A percentile compares a stretch with the other conserved stretches of the same genome.
Evolutionary conservation across 257 asterid genomes (phyloP).

Genomic region (Fraxinus americana): DNA sequence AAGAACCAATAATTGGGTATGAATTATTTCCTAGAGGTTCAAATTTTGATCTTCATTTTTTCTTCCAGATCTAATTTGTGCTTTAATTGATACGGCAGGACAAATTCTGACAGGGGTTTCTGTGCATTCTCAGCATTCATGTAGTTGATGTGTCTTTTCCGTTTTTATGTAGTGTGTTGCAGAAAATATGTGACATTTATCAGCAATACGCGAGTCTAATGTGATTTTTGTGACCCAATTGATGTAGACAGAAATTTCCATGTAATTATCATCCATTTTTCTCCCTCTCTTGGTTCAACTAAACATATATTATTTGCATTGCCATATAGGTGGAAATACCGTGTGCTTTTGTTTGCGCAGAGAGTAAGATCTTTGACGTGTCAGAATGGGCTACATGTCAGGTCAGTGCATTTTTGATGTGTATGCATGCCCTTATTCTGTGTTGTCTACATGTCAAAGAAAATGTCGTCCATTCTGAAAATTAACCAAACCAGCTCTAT

Average conservation of each 20-base stretch:
- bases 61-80: background rate
- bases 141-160: background rate
- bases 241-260: background rate
- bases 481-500: background rate
- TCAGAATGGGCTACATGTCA: slow-evolving; percentile 99
- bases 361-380: slow-evolving; percentile 91
- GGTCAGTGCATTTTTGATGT: slow-evolving; percentile 49
- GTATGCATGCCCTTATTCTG: slow-evolving; percentile 3
- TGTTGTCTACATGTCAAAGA: background rate
- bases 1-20: background rate
- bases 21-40: background rate
- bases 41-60: background rate
- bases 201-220: background rate
- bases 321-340: slow-evolving; percentile 81
- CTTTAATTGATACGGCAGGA: background rate
- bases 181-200: background rate
- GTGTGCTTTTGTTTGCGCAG: slow-evolving; percentile 97
- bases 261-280: background rate
- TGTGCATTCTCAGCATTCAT: slow-evolving; percentile 14
- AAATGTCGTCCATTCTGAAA: slow-evolving; percentile 2
- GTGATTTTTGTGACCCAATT: background rate
- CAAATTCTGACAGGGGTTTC: background rate
- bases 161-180: slow-evolving; percentile 3
- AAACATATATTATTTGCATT: slow-evolving; percentile 5
- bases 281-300: background rate